Evolutionary conservation across 192 early-diverging fungal species (phyloP).

Genomic region (Dissophora globulifera): DNA sequence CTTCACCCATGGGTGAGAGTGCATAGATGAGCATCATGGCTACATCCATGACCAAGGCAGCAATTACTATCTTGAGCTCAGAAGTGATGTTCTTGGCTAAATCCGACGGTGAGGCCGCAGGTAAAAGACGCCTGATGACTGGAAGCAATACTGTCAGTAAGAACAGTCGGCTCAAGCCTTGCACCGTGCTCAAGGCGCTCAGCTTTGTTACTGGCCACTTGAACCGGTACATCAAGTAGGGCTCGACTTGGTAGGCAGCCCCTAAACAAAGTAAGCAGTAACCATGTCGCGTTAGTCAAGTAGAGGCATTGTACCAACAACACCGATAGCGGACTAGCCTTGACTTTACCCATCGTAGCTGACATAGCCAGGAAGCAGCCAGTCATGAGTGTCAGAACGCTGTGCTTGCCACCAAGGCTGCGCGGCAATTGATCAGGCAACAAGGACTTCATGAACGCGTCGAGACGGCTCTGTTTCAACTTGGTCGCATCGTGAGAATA

Average conservation of each 20-base stretch:
- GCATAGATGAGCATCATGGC: slow-evolving; percentile 25
- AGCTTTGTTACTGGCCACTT: slow-evolving; percentile 13
- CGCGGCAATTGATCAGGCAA: slow-evolving; percentile 25
- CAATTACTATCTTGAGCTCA: slow-evolving; percentile 27
- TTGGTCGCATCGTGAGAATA: not conserved
- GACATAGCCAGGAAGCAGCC: slow-evolving; percentile 16
- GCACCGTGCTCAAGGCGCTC: slow-evolving; percentile 15
- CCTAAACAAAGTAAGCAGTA: not conserved
- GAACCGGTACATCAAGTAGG: slow-evolving; percentile 30
- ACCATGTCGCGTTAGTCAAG: not conserved
- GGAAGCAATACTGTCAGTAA: slow-evolving; percentile 27
- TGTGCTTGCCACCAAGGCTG: slow-evolving; percentile 36
- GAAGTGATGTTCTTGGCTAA: slow-evolving; percentile 20
- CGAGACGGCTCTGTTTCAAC: not conserved
- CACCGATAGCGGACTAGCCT: too few species aligned
- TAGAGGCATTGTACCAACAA: too few species aligned
- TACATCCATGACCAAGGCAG: slow-evolving; percentile 21
- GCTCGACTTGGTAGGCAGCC: not conserved
- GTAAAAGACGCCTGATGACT: slow-evolving; percentile 9
- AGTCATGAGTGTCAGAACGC: slow-evolving; percentile 16
- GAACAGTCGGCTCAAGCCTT: slow-evolving; percentile 29
- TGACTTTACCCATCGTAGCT: slow-evolving; percentile 13
- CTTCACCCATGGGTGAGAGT: slow-evolving; percentile 15
- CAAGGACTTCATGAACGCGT: not conserved
- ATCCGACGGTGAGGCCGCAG: not conserved